Evolutionary conservation across 129 eudicot genomes (phyloP).

Genomic region (Silybum marianum): DNA sequence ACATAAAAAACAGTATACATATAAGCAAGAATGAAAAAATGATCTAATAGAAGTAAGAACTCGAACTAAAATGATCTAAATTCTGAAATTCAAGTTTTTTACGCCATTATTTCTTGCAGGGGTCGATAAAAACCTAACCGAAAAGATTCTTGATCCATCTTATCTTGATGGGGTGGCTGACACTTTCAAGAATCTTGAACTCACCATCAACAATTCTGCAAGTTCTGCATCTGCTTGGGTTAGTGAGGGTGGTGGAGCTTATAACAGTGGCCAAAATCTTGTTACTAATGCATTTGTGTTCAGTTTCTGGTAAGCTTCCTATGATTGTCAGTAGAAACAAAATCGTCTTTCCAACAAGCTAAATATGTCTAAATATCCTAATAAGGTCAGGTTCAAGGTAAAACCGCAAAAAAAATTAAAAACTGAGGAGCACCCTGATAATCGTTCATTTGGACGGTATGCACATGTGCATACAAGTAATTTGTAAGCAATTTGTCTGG

Average conservation of each 20-base stretch:
- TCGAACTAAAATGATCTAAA: no score
- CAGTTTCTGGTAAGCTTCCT: conserved; percentile 69
- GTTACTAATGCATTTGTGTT: conserved; percentile 71
- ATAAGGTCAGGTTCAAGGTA: no score
- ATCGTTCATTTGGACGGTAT: no score
- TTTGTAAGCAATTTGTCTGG: no score
- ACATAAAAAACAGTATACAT: no score
- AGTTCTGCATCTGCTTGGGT: conserved; percentile 76
- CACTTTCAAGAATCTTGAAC: conserved; percentile 58
- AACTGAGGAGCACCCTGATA: no score
- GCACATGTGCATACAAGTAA: no score
- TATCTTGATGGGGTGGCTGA: conserved; percentile 56
- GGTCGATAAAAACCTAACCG: conserved; percentile 63
- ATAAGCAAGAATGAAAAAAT: no score
- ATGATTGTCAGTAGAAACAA: neutral
- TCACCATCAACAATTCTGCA: conserved; percentile 41
- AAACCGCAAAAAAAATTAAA: no score
- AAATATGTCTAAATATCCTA: neutral
- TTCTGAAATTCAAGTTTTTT: conserved; percentile 3
- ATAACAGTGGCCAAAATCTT: conserved; percentile 70
- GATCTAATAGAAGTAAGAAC: no score
- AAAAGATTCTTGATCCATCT: conserved; percentile 75
- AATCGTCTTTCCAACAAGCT: neutral
- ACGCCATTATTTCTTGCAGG: conserved; percentile 43
- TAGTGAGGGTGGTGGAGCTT: conserved; percentile 94